Percentiles rank a stretch among this genome's conserved stretches.
Conservation (phyloP, 768 basidiomycete species). For the Phlebiopsis flavidoalba region DNA sequence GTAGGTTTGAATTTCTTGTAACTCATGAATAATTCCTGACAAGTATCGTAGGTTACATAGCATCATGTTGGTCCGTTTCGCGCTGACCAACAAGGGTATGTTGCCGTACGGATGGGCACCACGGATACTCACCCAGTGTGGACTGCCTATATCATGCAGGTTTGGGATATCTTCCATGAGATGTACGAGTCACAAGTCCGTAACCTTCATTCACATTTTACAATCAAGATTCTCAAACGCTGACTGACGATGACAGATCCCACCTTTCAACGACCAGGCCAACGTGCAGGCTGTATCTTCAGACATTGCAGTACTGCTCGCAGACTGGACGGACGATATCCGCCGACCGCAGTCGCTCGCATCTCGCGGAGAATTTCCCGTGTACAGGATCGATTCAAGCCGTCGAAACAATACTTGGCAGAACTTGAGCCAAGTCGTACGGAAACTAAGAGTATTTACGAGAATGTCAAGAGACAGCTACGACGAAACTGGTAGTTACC, state of each 20-base stretch:
- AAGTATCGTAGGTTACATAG: slow-evolving; percentile 55
- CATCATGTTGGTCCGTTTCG: slow-evolving; percentile 69
- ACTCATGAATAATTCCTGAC: slow-evolving; percentile 2
- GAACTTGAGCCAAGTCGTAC: slow-evolving; percentile 59
- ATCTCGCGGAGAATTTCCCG: slow-evolving; percentile 67
- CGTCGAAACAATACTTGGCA: slow-evolving; percentile 66
- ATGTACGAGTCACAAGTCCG: slow-evolving; percentile 67
- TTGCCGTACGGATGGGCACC: slow-evolving; percentile 81
- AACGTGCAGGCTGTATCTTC: slow-evolving; percentile 78
- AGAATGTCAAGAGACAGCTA: slow-evolving; percentile 65
- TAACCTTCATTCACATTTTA: slow-evolving; percentile 2
- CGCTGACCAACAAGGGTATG: slow-evolving; percentile 50
- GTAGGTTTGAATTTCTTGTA: slow-evolving; percentile 31
- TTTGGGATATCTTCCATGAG: slow-evolving; percentile 85
- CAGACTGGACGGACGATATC: slow-evolving; percentile 78
- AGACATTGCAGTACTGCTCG: slow-evolving; percentile 76
- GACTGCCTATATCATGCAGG: slow-evolving; percentile 73
- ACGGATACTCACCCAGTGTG: slow-evolving; percentile 71
- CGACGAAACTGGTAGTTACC: slow-evolving; percentile 59
- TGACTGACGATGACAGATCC: slow-evolving; percentile 42
- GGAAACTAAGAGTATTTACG: slow-evolving; percentile 63
- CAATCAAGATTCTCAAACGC: background rate
- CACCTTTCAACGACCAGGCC: slow-evolving; percentile 76
- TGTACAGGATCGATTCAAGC: slow-evolving; percentile 68
- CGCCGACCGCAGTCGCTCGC: slow-evolving; percentile 64